phyloP scores from a whole-genome alignment of 345 rosid species.

The Acer saccharum region DNA sequence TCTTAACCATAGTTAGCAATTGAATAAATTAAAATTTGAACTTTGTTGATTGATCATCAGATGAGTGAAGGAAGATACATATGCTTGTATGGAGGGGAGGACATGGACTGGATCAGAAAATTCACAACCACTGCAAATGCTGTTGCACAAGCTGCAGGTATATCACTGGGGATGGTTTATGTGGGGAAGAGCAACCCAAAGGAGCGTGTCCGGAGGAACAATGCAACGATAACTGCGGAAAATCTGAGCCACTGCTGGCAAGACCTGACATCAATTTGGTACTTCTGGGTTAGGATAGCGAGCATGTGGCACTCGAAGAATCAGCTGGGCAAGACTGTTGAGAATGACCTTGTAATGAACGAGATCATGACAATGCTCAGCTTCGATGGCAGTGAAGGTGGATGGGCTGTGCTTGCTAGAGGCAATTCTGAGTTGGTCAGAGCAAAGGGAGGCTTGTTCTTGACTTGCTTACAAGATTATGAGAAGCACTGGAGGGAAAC shows the following conservation, averaged over 20 bases:
- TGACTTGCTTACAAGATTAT: constrained; percentile 35
- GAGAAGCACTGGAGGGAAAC: constrained; percentile 35
- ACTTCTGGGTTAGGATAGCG: constrained; percentile 49
- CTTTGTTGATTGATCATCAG: constrained; percentile 28
- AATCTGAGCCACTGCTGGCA: constrained; percentile 44
- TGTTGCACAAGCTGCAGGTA: constrained; percentile 41
- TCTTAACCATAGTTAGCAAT: too few relatives aligned
- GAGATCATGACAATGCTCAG: constrained; percentile 57
- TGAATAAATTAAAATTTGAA: not conserved
- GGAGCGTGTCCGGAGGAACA: constrained; percentile 47
- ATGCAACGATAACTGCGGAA: constrained; percentile 29
- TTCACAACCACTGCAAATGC: constrained; percentile 37
- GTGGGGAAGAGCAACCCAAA: constrained; percentile 71
- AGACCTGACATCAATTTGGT: constrained; percentile 50
- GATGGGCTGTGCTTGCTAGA: constrained; percentile 61
- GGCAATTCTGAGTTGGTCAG: constrained; percentile 49
- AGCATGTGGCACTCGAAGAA: constrained; percentile 56
- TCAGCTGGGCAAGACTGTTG: constrained; percentile 32
- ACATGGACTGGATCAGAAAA: constrained; percentile 65
- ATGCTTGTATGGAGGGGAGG: constrained; percentile 82
- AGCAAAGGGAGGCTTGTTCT: constrained; percentile 47
- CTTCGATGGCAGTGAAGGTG: constrained; percentile 58
- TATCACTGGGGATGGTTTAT: constrained; percentile 58
- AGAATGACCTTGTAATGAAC: constrained; percentile 52
- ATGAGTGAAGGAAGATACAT: constrained; percentile 49